A percentile compares a stretch with the other conserved stretches of the same genome.
Evolutionary conservation across 1,139 yeast species (phyloP).

Genomic region (Magnusiomyces suaveolens): DNA sequence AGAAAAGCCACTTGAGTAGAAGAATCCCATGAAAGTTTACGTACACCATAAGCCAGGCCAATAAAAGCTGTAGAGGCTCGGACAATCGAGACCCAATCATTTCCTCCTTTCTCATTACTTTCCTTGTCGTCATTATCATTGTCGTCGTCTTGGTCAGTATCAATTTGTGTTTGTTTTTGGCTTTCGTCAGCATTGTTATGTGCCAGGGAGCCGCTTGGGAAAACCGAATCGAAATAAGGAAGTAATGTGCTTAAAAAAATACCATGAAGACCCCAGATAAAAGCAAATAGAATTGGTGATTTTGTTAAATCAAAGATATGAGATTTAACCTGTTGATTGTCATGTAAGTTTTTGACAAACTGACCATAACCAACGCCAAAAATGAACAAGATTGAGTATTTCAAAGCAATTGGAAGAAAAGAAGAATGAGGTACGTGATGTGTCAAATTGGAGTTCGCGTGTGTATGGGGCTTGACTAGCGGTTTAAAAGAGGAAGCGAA

Average conservation of each 20-base stretch:
- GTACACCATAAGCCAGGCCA: constrained; percentile 75
- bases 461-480: no score
- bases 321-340: constrained; percentile 28
- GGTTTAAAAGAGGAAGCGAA: not conserved
- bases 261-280: constrained; percentile 47
- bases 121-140: constrained; percentile 13
- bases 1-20: constrained; percentile 65
- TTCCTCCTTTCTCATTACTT: constrained; percentile 22
- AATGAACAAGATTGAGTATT: constrained; percentile 23
- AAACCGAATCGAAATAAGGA: constrained; percentile 48
- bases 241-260: constrained; percentile 51
- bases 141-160: not conserved
- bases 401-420: constrained; percentile 12
- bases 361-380: constrained; percentile 32
- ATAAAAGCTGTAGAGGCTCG: constrained; percentile 66
- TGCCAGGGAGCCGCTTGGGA: constrained; percentile 29
- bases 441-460: no score
- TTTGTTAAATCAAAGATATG: constrained; percentile 27
- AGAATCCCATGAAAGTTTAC: constrained; percentile 72
- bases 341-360: constrained; percentile 29
- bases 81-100: constrained; percentile 38
- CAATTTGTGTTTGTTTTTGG: no score
- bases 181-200: constrained; percentile 4
- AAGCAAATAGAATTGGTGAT: constrained; percentile 24
- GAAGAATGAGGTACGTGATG: no score